Percentiles rank a stretch among this genome's conserved stretches.
These are phyloP conservation scores for Mimosa bimucronata DNA, from an alignment of 306 rosid genomes.

Conservation along the genomic window DNA sequence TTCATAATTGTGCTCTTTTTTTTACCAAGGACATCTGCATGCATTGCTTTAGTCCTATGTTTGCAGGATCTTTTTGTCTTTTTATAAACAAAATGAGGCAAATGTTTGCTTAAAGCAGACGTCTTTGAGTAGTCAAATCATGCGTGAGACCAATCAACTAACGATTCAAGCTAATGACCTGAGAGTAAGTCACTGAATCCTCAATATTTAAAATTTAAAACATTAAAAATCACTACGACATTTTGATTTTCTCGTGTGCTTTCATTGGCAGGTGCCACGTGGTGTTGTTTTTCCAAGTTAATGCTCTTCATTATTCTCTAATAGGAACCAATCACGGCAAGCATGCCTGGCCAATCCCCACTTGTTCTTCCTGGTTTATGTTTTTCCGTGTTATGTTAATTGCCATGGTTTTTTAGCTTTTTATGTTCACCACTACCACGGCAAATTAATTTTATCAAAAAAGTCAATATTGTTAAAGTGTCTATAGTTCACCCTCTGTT, in stretches of 20 bases:
- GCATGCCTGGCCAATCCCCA: slow-evolving; percentile 27
- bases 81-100: not conserved
- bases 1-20: slow-evolving; percentile 42
- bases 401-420: not conserved
- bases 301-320: slow-evolving; percentile 23
- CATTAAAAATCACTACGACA: slow-evolving; percentile 33
- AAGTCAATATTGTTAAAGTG: not conserved
- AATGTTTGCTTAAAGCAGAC: slow-evolving; percentile 49
- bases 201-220: slow-evolving; percentile 19
- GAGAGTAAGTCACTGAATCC: slow-evolving; percentile 37
- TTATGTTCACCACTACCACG: slow-evolving; percentile 13
- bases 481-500: not conserved
- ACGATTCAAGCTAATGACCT: slow-evolving; percentile 29
- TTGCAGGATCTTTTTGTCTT: slow-evolving; percentile 33
- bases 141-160: slow-evolving; percentile 46
- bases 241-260: slow-evolving; percentile 40
- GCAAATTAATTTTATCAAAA: not conserved
- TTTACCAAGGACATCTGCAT: slow-evolving; percentile 38
- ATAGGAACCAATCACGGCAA: slow-evolving; percentile 35
- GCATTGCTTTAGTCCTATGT: slow-evolving; percentile 31
- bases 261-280: slow-evolving; percentile 36
- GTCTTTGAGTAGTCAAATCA: slow-evolving; percentile 64
- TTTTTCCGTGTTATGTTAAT: not conserved
- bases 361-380: slow-evolving; percentile 3
- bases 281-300: slow-evolving; percentile 22